A percentile compares a stretch with the other conserved stretches of the same genome.
Conservation (phyloP, 371 early-diverging fungal species). For the Fennellomyces sp. region DNA sequence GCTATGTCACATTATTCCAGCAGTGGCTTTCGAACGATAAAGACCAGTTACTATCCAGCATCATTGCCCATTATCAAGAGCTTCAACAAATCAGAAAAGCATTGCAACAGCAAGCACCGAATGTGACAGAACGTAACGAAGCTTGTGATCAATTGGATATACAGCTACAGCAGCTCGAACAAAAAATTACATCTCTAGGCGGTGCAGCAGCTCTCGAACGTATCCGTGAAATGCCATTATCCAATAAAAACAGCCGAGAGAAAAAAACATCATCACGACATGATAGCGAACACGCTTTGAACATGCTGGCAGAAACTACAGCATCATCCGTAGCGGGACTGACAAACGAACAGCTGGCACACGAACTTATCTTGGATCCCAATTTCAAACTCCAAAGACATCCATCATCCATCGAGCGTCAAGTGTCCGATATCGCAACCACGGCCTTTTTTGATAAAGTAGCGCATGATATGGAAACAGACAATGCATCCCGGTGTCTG, state of each 20-base stretch:
- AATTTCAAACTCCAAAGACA: constrained; percentile 60
- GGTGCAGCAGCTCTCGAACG: constrained; percentile 21
- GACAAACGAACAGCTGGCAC: constrained; percentile 73
- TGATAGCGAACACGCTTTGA: constrained; percentile 10
- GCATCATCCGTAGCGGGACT: not conserved
- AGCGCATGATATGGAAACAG: constrained; percentile 47
- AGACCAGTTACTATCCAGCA: constrained; percentile 53
- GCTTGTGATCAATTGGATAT: constrained; percentile 44
- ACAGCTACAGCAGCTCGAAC: constrained; percentile 41
- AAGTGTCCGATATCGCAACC: constrained; percentile 53
- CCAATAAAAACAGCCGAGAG: not conserved
- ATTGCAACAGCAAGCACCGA: constrained; percentile 55
- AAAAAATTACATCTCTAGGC: constrained; percentile 25
- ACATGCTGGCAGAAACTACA: constrained; percentile 1
- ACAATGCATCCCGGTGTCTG: constrained; percentile 36
- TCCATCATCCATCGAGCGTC: constrained; percentile 43
- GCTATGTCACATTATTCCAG: constrained; percentile 64
- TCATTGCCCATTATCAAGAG: constrained; percentile 70
- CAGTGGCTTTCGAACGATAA: constrained; percentile 72
- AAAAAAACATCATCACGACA: not conserved
- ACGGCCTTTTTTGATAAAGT: constrained; percentile 68
- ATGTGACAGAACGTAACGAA: constrained; percentile 30
- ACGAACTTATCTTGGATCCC: constrained; percentile 78
- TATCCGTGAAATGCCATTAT: constrained; percentile 8
- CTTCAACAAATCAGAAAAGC: constrained; percentile 66